A percentile compares a stretch with the other conserved stretches of the same genome.
Conservation (phyloP, 345 rosid genomes). For the Turnera subulata region DNA sequence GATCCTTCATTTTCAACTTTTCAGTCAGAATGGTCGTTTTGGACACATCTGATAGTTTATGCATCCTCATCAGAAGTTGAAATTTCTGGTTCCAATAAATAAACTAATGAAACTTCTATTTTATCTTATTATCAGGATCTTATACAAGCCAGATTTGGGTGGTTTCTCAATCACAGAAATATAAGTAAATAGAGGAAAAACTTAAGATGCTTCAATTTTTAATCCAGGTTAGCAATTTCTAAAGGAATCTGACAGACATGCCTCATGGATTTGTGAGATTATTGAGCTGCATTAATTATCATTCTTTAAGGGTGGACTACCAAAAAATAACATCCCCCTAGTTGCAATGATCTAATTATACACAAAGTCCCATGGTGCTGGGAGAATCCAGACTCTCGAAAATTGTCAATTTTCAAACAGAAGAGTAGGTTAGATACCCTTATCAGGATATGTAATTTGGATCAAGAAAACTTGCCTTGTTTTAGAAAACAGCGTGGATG, state of each 20-base stretch:
- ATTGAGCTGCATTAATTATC: conserved; percentile 26
- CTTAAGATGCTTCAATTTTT: conserved; percentile 21
- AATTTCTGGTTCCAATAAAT: conserved; percentile 26
- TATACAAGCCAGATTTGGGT: conserved; percentile 16
- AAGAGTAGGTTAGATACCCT: conserved; percentile 26
- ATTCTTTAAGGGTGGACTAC: conserved; percentile 32
- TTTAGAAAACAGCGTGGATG: neutral
- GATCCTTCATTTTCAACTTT: conserved; percentile 2
- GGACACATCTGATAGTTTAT: conserved; percentile 25
- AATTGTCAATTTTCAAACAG: conserved; percentile 20
- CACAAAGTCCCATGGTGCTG: conserved; percentile 17
- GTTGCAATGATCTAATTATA: conserved; percentile 6
- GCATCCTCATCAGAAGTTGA: conserved; percentile 7
- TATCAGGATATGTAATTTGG: conserved; percentile 21
- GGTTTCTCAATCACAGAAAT: too few species aligned
- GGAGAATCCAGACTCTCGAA: conserved; percentile 19
- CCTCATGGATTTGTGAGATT: conserved; percentile 39
- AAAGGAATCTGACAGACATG: conserved; percentile 51
- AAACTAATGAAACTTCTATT: conserved; percentile 55
- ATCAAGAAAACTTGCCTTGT: conserved; percentile 7
- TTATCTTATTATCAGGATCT: conserved; percentile 43
- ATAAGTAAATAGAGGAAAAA: too few species aligned
- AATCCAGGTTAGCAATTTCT: conserved; percentile 18
- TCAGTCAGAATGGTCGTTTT: conserved; percentile 16
- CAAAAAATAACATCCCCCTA: conserved; percentile 21